Percentiles rank a stretch among this genome's conserved stretches.
Conservation (phyloP, 139 green algal species). For the Chlorella sp. region DNA sequence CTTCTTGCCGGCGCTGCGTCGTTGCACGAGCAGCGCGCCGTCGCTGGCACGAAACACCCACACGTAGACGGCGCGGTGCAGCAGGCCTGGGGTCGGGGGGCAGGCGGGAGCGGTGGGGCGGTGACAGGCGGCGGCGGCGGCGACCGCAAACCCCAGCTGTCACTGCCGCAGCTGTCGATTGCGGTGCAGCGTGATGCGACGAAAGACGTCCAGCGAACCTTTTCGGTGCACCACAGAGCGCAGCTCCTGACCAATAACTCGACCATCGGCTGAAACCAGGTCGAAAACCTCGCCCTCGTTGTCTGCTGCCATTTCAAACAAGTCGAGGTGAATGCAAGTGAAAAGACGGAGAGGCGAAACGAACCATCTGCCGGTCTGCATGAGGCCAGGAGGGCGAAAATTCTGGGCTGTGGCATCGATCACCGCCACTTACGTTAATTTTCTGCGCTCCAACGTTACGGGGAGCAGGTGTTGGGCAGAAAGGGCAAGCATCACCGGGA, state of each 20-base stretch:
- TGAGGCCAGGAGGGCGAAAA: neutral
- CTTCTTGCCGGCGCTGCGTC: slow-evolving; percentile 62
- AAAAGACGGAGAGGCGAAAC: neutral
- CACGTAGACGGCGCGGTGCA: slow-evolving; percentile 70
- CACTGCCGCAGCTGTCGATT: neutral
- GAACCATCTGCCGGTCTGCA: neutral
- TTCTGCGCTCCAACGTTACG: neutral
- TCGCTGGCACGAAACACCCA: slow-evolving; percentile 62
- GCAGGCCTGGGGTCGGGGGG: slow-evolving; percentile 39
- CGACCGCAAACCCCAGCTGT: neutral
- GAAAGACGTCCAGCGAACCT: slow-evolving; percentile 7
- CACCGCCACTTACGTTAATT: neutral
- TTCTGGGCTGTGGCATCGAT: neutral
- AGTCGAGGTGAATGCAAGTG: neutral
- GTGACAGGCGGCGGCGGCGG: too few relatives aligned
- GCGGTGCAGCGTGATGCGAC: neutral
- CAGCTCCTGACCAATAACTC: slow-evolving; percentile 34
- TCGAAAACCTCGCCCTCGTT: slow-evolving; percentile 57
- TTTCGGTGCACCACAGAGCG: slow-evolving; percentile 38
- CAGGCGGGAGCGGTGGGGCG: neutral
- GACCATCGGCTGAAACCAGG: slow-evolving; percentile 51
- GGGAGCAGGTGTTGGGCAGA: neutral
- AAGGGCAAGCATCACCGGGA: too few relatives aligned
- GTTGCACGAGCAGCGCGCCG: slow-evolving; percentile 68
- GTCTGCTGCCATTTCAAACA: slow-evolving; percentile 29